Conservation (phyloP, 768 basidiomycete genomes). For the Leucosporidium creatinivorum region DNA sequence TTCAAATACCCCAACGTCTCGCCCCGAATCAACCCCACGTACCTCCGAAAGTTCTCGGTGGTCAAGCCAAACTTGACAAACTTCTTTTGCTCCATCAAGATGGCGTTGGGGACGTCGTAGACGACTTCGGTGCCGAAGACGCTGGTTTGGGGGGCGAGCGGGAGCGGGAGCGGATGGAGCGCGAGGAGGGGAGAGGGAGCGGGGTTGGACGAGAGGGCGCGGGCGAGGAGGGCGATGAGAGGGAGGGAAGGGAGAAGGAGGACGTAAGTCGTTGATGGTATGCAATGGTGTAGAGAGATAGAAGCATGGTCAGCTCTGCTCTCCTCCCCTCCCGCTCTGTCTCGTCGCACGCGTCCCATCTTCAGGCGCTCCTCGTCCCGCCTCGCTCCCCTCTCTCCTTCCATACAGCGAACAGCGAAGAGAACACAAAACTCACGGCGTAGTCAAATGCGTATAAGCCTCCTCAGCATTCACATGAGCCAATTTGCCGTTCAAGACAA, state of each 20-base stretch:
- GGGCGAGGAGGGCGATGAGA: neutral
- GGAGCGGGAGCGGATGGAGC: neutral
- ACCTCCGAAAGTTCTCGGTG: slow-evolving; percentile 78
- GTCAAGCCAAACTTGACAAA: slow-evolving; percentile 95
- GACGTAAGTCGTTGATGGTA: too few relatives aligned
- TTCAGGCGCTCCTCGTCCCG: too few relatives aligned
- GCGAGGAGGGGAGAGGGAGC: slow-evolving; percentile 54
- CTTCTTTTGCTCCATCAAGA: slow-evolving; percentile 98
- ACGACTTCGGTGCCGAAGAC: slow-evolving; percentile 97
- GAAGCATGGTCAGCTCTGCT: too few relatives aligned
- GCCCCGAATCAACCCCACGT: slow-evolving; percentile 47
- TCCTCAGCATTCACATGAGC: slow-evolving; percentile 90
- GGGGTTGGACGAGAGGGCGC: too few relatives aligned
- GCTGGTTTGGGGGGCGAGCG: slow-evolving; percentile 47
- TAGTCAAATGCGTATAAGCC: slow-evolving; percentile 59
- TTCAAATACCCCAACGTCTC: slow-evolving; percentile 31
- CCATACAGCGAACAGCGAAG: too few relatives aligned
- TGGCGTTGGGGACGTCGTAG: slow-evolving; percentile 91
- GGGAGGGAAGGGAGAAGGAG: neutral
- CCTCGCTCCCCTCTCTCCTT: too few relatives aligned
- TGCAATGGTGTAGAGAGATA: too few relatives aligned
- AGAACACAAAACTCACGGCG: slow-evolving; percentile 41
- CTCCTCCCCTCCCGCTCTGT: too few relatives aligned
- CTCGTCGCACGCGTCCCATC: too few relatives aligned
- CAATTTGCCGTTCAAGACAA: slow-evolving; percentile 87